Evolutionary conservation across 257 asterid species (phyloP).

Genomic region (Jacaranda copaia): DNA sequence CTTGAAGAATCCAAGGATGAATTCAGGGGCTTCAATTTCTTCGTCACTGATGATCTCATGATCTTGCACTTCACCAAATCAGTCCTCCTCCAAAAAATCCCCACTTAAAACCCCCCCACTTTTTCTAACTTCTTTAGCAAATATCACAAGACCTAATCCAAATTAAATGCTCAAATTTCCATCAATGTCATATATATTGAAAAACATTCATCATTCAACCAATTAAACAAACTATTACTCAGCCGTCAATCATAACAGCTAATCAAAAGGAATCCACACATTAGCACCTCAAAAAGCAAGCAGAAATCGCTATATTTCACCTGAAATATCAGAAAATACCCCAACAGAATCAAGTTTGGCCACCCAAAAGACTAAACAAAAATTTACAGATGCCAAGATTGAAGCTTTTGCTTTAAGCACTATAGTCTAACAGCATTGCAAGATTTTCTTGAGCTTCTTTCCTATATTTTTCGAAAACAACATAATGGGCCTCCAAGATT

Average conservation of each 20-base stretch:
- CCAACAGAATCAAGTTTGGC: not conserved
- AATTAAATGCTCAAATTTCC: conserved; percentile 13
- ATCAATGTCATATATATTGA: not conserved
- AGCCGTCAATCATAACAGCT: not conserved
- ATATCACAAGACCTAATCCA: conserved; percentile 21
- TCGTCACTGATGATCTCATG: conserved; percentile 44
- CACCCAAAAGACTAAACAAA: not conserved
- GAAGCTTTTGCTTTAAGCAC: not conserved
- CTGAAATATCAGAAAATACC: not conserved
- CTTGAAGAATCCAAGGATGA: conserved; percentile 54
- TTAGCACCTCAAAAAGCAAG: not conserved
- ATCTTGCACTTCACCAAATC: conserved; percentile 30
- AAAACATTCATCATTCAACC: not conserved
- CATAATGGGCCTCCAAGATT: not conserved
- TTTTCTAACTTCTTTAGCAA: conserved; percentile 5
- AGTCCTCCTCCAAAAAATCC: not conserved
- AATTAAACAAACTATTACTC: not conserved
- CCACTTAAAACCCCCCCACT: too few species aligned
- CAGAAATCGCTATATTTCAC: not conserved
- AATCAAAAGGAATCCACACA: not conserved
- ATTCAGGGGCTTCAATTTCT: conserved; percentile 52
- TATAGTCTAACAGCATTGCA: not conserved
- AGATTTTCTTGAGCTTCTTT: not conserved
- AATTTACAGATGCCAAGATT: not conserved
- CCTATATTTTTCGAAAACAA: not conserved